Evolutionary conservation across 2,329 filamentous ascomycete species (phyloP), one percentile per base, ranked within the genome.

Genomic region (Fusarium sp.): DNA sequence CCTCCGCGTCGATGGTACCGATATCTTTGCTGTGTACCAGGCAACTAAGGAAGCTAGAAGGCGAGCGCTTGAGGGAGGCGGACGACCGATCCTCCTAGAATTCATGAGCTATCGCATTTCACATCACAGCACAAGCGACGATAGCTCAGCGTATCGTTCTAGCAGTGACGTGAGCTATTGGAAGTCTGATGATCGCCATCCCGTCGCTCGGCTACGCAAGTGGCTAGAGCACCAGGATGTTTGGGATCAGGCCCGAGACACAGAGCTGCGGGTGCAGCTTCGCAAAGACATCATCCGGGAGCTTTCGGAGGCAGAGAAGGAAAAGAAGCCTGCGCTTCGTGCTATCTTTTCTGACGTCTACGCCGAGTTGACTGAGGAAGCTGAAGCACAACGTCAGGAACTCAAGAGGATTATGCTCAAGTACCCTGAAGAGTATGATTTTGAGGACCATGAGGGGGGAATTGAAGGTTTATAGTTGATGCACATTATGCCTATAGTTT

Each of bases 1-100:
- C 0, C 91, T 97, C 66, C 89, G 94, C 27, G 94, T 97, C 0
- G 94, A 97, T 79, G 94, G 94, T 6, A 97, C 96, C 79, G 94
- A 97, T 78, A 92, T 97, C 74, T 94, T 94, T 80, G 94, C 94
- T 2, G 93, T 97, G 0, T 88, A 92, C 45, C 92, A 94, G 82
- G 94, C 90, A 0, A 95, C 93, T 14, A 88, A 88, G 74, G 88
- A 89, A 79, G 95, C 95, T 0, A 88, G 94, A 4, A 86, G 89
- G 35, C 88, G 45, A 7, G 69, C 69, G 0, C 22, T 67, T 4
- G 60, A 72, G 22, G 42, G 50, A 14, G 60, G 54, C 1, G 65
- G 69, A 3, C 63, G 63, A 4, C 69, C 69, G 1, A 63, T 72
- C 18, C 63, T 72, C 6, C 40, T 72, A 3, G 69, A 72, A 13